These are phyloP conservation scores for Jamesozyma lodderae DNA, from an alignment of 805 yeast genomes.

Conservation along the genomic window DNA sequence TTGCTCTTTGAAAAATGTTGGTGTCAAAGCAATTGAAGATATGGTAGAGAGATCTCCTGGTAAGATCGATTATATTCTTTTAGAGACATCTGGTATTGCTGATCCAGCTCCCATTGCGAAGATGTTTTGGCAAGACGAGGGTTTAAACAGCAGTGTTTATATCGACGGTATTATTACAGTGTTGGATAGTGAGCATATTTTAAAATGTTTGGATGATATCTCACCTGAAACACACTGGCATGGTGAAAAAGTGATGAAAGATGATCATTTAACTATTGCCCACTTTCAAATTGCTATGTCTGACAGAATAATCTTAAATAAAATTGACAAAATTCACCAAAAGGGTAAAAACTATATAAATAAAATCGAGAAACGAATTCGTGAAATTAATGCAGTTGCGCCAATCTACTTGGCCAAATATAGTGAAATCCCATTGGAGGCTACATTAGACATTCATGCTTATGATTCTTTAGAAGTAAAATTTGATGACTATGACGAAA, in stretches of 20 bases:
- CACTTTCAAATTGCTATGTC: constrained; percentile 86
- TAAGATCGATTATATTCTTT: constrained; percentile 76
- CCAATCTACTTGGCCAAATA: constrained; percentile 58
- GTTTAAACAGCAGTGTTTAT: constrained; percentile 70
- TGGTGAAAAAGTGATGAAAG: constrained; percentile 33
- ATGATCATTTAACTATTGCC: constrained; percentile 60
- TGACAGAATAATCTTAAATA: constrained; percentile 73
- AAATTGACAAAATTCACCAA: constrained; percentile 47
- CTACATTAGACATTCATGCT: constrained; percentile 70
- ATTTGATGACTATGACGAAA: background rate
- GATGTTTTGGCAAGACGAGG: constrained; percentile 97
- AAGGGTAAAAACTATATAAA: constrained; percentile 13
- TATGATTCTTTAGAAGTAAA: constrained; percentile 39
- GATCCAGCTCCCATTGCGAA: constrained; percentile 96
- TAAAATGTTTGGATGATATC: constrained; percentile 55
- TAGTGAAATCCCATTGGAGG: constrained; percentile 60
- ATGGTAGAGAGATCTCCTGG: constrained; percentile 63
- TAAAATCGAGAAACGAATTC: constrained; percentile 29
- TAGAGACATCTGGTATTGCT: constrained; percentile 94
- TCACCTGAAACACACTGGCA: constrained; percentile 60
- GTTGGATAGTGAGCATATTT: constrained; percentile 63
- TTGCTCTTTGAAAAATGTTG: constrained; percentile 91
- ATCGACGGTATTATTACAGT: constrained; percentile 91
- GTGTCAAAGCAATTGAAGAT: constrained; percentile 88
- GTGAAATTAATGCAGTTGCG: constrained; percentile 57